phyloP scores from a whole-genome alignment of 352 stramenopile genomes.

The Phytophthora crassamura region DNA sequence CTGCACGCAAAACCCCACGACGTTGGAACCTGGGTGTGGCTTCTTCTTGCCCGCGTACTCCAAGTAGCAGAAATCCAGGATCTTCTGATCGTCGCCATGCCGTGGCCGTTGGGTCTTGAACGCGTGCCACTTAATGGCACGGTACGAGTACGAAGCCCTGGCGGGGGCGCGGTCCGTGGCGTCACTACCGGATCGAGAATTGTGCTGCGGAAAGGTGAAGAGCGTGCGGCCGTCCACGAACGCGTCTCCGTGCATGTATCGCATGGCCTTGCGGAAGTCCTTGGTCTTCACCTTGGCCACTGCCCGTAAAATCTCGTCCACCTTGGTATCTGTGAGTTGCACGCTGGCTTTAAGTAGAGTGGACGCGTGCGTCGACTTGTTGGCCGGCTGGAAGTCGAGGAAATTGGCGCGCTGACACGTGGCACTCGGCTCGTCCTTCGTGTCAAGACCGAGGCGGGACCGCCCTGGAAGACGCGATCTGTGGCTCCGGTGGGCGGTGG shows the following conservation, averaged over 20 bases:
- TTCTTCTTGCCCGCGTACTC: slow-evolving; percentile 77
- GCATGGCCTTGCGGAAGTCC: slow-evolving; percentile 63
- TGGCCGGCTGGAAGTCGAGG: slow-evolving; percentile 69
- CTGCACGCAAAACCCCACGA: slow-evolving; percentile 79
- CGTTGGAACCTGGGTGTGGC: slow-evolving; percentile 51
- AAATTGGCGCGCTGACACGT: slow-evolving; percentile 66
- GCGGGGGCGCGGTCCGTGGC: neutral
- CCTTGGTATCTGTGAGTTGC: slow-evolving; percentile 51
- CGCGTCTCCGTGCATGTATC: slow-evolving; percentile 59
- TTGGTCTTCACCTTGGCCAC: slow-evolving; percentile 68
- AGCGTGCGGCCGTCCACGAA: slow-evolving; percentile 75
- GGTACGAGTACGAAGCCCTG: slow-evolving; percentile 57
- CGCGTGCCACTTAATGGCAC: slow-evolving; percentile 81
- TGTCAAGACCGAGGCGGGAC: slow-evolving; percentile 15
- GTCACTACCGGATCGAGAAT: slow-evolving; percentile 13
- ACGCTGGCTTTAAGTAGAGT: slow-evolving; percentile 73
- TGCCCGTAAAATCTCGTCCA: slow-evolving; percentile 64
- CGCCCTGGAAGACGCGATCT: slow-evolving; percentile 19
- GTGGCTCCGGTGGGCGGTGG: slow-evolving; percentile 3
- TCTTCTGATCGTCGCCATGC: slow-evolving; percentile 46
- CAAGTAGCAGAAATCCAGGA: slow-evolving; percentile 77
- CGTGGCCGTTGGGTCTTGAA: slow-evolving; percentile 42
- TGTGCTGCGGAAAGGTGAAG: slow-evolving; percentile 55
- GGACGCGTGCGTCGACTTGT: slow-evolving; percentile 61
- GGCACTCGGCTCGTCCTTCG: slow-evolving; percentile 19